Evolutionary conservation across 2,329 filamentous ascomycete genomes (phyloP), one percentile per base, ranked within the genome.

Genomic region (Verticillium isaacii): DNA sequence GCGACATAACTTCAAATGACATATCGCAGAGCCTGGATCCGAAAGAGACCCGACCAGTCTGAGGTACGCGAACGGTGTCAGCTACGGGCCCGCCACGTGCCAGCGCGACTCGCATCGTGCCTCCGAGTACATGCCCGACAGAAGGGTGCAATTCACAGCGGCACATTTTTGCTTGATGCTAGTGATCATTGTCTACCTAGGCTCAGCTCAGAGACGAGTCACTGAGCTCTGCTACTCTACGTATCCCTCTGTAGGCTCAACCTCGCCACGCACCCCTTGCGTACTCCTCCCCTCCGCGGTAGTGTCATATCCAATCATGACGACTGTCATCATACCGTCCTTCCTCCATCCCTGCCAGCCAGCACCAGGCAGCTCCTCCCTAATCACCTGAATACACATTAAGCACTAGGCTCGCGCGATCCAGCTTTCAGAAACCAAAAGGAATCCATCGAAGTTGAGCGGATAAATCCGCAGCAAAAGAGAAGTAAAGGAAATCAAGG

Each of bases 401-500:
- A 65, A 63, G 64, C 64, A 65, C 57, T 64, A 61, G 58, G 63
- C 61, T 56, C 55, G 61, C 60, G 41, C 41, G n/a, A 50, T 50
- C 41, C 41, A 50, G 19, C 8, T 50, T 23, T 50, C 29, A 65
- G 62, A 64, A 64, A 63, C 59, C 57, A 66, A 68, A 63, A 62
- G 67, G 72, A 62, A 61, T 64, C 37, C 34, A 56, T 32, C 55
- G n/a, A 56, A 32, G 25, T n/a, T 17, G 34, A 56, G 17, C 14
- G n/a, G 55, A 56, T 15, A 15, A 34, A 17, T 56, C 34, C 34
- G 32, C 34, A 39, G 63, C 66, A 39, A 63, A 58, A 23, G 19
- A 59, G 59, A 29, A 58, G 23, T 19, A 41, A 60, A 61, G 50
- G 32, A 15, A 14, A 29, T 29, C 41, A 64, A 41, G 54, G 34